phyloP scores from a whole-genome alignment of 225 moss, liverwort and hornwort genomes.

The Pleurozium schreberi region DNA sequence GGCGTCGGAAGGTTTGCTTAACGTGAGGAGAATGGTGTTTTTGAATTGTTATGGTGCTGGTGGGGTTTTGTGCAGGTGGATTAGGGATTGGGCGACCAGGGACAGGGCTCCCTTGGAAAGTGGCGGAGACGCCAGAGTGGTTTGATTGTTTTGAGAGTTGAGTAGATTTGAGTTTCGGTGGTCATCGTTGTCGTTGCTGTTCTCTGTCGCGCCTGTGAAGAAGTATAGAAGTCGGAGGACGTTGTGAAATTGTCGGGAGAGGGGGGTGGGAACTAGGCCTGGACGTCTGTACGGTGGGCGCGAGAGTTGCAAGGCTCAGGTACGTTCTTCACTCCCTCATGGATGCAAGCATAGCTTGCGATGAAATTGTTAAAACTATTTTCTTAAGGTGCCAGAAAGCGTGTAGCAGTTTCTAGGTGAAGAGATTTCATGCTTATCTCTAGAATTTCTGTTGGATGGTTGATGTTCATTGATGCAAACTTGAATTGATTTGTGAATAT shows the following conservation, averaged over 20 bases:
- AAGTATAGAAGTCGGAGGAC: too few relatives aligned
- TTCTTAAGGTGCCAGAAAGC: not conserved
- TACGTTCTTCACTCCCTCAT: not conserved
- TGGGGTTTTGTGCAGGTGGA: not conserved
- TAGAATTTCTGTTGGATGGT: not conserved
- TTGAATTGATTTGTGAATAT: not conserved
- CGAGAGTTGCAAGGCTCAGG: too few relatives aligned
- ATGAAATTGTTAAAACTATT: not conserved
- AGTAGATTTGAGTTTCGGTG: not conserved
- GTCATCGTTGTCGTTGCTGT: too few relatives aligned
- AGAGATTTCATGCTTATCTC: not conserved
- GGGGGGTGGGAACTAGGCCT: too few relatives aligned
- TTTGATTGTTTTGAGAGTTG: not conserved
- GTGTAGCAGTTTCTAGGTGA: not conserved
- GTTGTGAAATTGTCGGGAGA: too few relatives aligned
- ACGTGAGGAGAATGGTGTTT: not conserved
- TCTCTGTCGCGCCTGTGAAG: too few relatives aligned
- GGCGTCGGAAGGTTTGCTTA: not conserved
- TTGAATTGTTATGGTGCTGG: too few relatives aligned
- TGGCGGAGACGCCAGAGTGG: not conserved
- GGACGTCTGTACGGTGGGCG: too few relatives aligned
- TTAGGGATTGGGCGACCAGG: not conserved
- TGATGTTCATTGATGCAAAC: not conserved
- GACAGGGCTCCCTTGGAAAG: not conserved
- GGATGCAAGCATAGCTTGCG: too few relatives aligned